These are phyloP conservation scores for Macrophomina phaseolina DNA, from an alignment of 2,329 filamentous ascomycete species.

Conservation along the genomic window DNA sequence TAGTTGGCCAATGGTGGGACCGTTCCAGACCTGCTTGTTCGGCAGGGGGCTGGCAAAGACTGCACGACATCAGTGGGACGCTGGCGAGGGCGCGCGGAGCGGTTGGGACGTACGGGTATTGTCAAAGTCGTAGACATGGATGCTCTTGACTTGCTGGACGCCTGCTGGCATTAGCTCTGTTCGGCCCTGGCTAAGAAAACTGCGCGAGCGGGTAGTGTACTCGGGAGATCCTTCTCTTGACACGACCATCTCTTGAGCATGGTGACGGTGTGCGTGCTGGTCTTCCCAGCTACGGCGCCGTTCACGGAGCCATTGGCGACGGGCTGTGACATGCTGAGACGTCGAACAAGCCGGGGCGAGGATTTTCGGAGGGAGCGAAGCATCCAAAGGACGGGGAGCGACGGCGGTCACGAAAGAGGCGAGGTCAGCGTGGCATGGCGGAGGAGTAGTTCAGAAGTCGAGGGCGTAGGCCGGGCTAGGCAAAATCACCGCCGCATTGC, in stretches of 20 bases:
- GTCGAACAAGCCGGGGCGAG: background rate
- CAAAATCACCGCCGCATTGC: constrained; percentile 10
- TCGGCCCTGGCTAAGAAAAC: background rate
- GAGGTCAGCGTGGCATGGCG: constrained; percentile 14
- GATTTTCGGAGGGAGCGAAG: background rate
- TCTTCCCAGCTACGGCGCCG: constrained; percentile 32
- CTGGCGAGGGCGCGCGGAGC: constrained; percentile 17
- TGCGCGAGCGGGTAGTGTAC: constrained; percentile 47
- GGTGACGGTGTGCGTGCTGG: constrained; percentile 65
- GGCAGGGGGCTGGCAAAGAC: constrained; percentile 92
- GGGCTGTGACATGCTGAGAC: constrained; percentile 17
- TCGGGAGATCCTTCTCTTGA: constrained; percentile 72
- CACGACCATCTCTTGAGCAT: constrained; percentile 85
- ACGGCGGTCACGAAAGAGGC: background rate
- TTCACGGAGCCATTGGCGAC: constrained; percentile 35
- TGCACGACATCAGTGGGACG: constrained; percentile 42
- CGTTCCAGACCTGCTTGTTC: constrained; percentile 86
- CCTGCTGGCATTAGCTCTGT: constrained; percentile 47
- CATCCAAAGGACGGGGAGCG: background rate
- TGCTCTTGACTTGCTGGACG: constrained; percentile 71
- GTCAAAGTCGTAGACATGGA: constrained; percentile 98
- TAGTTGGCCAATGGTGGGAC: constrained; percentile 75
- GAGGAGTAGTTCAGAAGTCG: background rate
- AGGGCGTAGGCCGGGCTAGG: background rate
- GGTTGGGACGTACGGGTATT: constrained; percentile 73